Evolutionary conservation across 805 yeast genomes (phyloP), one percentile per base, ranked within the genome.

Genomic region (Nakazawaea wyomingensis): DNA sequence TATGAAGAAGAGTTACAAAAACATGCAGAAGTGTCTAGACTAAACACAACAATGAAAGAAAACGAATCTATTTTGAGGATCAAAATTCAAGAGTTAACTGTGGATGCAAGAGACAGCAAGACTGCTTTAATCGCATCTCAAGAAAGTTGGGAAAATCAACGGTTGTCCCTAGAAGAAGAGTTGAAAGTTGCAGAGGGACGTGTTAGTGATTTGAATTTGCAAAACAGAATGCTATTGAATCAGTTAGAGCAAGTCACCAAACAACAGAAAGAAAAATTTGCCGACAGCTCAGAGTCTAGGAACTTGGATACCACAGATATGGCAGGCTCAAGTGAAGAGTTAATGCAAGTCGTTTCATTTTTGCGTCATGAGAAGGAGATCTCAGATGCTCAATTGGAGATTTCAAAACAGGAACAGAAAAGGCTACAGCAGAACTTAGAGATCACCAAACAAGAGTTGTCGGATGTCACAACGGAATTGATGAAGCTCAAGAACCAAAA

Each of bases 351-450:
- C 21, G 63, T 88, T 28, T 56, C 70, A 1, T 80, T 74, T 52
- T 64, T 88, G 45, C 80, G 90, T 36, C 78, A 82, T 48, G 95
- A 86, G 50, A 84, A 82, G 53, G 95, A 88, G 48, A 67, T 81
- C 4, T 69, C 80, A 1, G 82, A 78, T 37, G 72, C 79, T 7
- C 84, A 80, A 51, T 64, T 78, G 24, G 76, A 74, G 36, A 63
- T 67, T 30, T 60, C 73, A 3, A 56, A 62, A 9, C 76, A 78
- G 45, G 93, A 85, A 51, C 71, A 72, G 44, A 68, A 65, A 29
- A 65, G 75, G 30, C 60, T 80, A 22, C 71, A 76, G 48, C 76
- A 75, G 46, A 70, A 71, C 30, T 63, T 83, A 33, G 68, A 68
- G 1, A 61, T 67, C 41, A 59, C 72, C 2, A 67, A 62, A 22